Base-by-base conservation (phyloP, 345 rosid species). In the Gynandropsis gynandra region DNA sequence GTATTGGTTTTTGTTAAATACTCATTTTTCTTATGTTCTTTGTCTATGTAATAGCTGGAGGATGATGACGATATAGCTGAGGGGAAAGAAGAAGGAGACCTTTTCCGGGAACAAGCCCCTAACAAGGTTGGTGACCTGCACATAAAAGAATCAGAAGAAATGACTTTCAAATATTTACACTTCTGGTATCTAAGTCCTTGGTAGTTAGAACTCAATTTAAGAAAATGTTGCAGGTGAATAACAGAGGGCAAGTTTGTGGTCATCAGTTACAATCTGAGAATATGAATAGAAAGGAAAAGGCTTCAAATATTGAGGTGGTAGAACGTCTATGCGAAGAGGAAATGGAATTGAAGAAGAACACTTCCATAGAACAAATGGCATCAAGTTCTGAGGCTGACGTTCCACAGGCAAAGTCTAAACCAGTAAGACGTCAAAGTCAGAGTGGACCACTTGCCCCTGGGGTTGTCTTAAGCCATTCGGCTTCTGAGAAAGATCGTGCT, bases 381-480 rank as follows among this genome's bases (percentile, higher is more conserved):
- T 67, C 76, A 16, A 70, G 70, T 46, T 72, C 76, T 42, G 92
- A 85, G 64, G 70, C 68, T 20, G 83, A 80, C n/a, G 21, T 52
- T n/a, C 48, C 52, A 16, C 73, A 65, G 54, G 54, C 72, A 56
- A 83, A 77, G 77, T 51, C 61, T 64, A 81, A 80, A 63, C 45
- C 66, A 52, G 61, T 65, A 38, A 88, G 75, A 74, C 85, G 82
- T 49, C 89, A 85, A 68, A 83, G 72, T 68, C 89, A 75, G 44
- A 85, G 99, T 66, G 97, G 99, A 58, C 89, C 97, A 10, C 83
- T 93, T 45, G 45, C 73, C 63, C 80, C 95, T 47, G 78, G 72
- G 67, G 44, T 38, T 50, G 66, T 72, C 59, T 63, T 73, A 62
- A 48, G 24, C 54, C 89, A 68, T 60, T 75, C 85, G 37, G 65